Evolutionary conservation across 176 grass and related monocot species (phyloP).

Genomic region (Puya raimondii): DNA sequence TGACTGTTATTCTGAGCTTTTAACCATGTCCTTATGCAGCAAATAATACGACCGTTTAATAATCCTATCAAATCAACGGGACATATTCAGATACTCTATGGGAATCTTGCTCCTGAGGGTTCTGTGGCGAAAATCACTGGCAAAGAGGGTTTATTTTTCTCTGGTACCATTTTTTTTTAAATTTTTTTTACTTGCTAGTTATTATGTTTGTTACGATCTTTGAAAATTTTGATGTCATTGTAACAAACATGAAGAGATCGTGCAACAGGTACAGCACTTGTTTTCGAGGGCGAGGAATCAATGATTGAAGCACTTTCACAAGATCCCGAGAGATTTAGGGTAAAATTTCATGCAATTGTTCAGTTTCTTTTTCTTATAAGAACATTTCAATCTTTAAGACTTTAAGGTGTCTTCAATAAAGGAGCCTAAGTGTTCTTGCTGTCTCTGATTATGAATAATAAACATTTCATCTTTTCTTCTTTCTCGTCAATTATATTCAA

Average conservation of each 20-base stretch:
- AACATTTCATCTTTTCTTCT: too few species aligned
- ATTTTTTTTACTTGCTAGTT: constrained; percentile 15
- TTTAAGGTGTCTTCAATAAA: too few species aligned
- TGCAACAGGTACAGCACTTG: constrained; percentile 64
- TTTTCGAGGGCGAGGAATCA: constrained; percentile 96
- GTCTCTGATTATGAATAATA: too few species aligned
- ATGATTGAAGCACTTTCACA: constrained; percentile 90
- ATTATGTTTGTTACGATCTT: not conserved
- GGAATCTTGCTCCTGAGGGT: constrained; percentile 93
- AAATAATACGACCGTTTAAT: constrained; percentile 80
- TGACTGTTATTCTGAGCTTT: not conserved
- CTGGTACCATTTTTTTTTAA: constrained; percentile 40
- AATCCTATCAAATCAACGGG: constrained; percentile 97
- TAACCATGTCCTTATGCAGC: constrained; percentile 19
- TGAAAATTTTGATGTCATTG: constrained; percentile 10
- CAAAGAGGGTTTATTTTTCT: constrained; percentile 97
- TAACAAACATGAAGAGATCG: not conserved
- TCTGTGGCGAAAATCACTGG: constrained; percentile 99
- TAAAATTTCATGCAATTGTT: constrained; percentile 17
- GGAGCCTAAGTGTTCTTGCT: too few species aligned
- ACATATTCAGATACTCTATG: constrained; percentile 99
- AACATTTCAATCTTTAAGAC: not conserved
- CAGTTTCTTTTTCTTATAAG: not conserved
- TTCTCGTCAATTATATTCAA: too few species aligned
- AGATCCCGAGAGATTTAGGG: constrained; percentile 75